Conservation (phyloP, 2,329 filamentous ascomycete genomes). For the Polychaeton citri region DNA sequence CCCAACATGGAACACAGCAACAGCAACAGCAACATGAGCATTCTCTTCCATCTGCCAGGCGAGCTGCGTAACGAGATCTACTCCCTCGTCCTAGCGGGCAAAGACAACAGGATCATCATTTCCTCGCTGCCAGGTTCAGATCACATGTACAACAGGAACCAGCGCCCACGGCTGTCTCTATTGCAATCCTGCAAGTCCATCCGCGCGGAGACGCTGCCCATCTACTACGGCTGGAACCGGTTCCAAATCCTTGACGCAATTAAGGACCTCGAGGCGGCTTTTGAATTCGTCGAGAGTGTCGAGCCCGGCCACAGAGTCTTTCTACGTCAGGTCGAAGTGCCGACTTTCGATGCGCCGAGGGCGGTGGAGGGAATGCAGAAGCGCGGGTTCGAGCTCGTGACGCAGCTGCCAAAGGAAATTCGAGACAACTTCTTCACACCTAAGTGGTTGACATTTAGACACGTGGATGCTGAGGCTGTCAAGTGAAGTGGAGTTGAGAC, state of each 20-base stretch:
- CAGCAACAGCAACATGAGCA: too few species aligned
- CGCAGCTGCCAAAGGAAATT: not conserved
- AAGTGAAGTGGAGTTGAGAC: too few species aligned
- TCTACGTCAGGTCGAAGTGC: not conserved
- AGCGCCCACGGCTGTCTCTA: not conserved
- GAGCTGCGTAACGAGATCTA: not conserved
- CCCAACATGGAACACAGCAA: too few species aligned
- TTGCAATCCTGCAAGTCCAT: constrained; percentile 4
- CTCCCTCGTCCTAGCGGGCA: not conserved
- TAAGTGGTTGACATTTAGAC: not conserved
- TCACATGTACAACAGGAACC: not conserved
- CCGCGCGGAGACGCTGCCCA: constrained; percentile 10
- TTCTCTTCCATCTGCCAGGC: too few species aligned
- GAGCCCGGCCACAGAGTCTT: not conserved
- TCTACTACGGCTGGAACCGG: constrained; percentile 11
- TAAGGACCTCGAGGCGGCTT: constrained; percentile 2
- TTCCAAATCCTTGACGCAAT: constrained; percentile 5
- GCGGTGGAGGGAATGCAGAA: not conserved
- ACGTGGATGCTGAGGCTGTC: not conserved
- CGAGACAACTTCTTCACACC: not conserved
- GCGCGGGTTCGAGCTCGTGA: not conserved
- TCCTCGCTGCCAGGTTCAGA: not conserved
- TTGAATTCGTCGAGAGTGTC: not conserved
- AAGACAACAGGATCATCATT: not conserved
- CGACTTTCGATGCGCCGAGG: not conserved